Evolutionary conservation across 2,329 filamentous ascomycete genomes (phyloP).

Genomic region (Teratosphaeria zuluensis): DNA sequence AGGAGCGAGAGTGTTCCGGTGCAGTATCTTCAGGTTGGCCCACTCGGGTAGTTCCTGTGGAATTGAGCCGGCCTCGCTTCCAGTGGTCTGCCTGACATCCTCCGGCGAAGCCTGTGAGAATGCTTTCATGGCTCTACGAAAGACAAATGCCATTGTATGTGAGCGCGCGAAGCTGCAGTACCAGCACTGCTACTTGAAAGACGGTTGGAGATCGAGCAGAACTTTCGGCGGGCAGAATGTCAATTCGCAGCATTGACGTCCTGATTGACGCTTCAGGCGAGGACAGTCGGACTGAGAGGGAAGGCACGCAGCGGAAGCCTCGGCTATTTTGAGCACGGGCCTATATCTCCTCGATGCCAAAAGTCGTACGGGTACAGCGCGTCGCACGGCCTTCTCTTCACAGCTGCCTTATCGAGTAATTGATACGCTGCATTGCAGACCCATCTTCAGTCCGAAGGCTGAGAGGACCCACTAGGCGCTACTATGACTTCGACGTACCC

Average conservation of each 20-base stretch:
- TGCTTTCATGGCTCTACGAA: background rate
- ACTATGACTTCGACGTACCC: background rate
- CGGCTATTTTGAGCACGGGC: too few relatives aligned
- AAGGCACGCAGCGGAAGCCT: too few relatives aligned
- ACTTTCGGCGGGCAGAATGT: too few relatives aligned
- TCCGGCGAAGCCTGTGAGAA: background rate
- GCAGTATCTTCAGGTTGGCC: slow-evolving; percentile 51
- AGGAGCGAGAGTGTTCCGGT: slow-evolving; percentile 49
- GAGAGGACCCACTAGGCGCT: background rate
- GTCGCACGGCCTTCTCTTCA: background rate
- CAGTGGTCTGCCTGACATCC: background rate
- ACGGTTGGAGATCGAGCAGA: too few relatives aligned
- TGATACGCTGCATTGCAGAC: background rate
- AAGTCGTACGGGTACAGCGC: too few relatives aligned
- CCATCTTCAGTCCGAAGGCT: background rate
- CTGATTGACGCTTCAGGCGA: too few relatives aligned
- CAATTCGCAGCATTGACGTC: too few relatives aligned
- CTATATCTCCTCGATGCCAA: too few relatives aligned
- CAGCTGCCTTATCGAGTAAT: background rate
- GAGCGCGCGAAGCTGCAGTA: too few relatives aligned
- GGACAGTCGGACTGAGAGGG: too few relatives aligned
- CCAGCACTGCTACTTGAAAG: too few relatives aligned
- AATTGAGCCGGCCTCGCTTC: background rate
- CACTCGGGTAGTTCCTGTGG: slow-evolving; percentile 41
- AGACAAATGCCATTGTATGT: background rate